These are phyloP conservation scores for Arxiozyma slooffiae DNA, from an alignment of 1,139 yeast genomes.

Conservation along the genomic window DNA sequence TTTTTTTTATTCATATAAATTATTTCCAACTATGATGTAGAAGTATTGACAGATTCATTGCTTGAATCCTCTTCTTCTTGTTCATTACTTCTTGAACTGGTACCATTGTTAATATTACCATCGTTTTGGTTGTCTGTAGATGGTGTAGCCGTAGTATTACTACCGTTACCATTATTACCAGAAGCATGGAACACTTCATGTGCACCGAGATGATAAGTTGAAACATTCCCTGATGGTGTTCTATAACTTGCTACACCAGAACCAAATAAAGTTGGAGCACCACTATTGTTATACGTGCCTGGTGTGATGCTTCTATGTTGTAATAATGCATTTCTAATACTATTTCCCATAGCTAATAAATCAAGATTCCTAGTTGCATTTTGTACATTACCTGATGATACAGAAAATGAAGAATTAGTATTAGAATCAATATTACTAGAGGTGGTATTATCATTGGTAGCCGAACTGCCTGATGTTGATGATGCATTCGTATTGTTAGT, in stretches of 20 bases:
- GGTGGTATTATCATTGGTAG: background rate
- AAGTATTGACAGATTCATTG: too few species aligned
- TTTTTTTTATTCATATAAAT: background rate
- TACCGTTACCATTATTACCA: background rate
- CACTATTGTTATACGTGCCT: constrained; percentile 2
- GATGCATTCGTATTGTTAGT: background rate
- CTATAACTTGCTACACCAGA: constrained; percentile 24
- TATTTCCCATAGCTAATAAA: constrained; percentile 4
- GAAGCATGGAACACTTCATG: constrained; percentile 3
- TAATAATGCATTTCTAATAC: constrained; percentile 5
- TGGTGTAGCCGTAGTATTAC: background rate
- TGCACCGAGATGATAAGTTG: constrained; percentile 9
- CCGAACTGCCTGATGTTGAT: background rate
- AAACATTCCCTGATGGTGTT: constrained; percentile 17
- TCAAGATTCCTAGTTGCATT: constrained; percentile 1
- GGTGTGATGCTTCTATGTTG: background rate
- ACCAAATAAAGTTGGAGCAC: constrained; percentile 11
- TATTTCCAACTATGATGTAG: background rate
- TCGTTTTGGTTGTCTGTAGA: background rate
- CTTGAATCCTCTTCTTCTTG: background rate
- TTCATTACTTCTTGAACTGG: background rate
- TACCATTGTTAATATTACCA: background rate
- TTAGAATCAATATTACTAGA: too few species aligned
- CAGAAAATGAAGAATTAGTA: background rate
- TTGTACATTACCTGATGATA: background rate